These are phyloP conservation scores for Pythium oligandrum DNA, from an alignment of 352 stramenopile species.

Conservation along the genomic window DNA sequence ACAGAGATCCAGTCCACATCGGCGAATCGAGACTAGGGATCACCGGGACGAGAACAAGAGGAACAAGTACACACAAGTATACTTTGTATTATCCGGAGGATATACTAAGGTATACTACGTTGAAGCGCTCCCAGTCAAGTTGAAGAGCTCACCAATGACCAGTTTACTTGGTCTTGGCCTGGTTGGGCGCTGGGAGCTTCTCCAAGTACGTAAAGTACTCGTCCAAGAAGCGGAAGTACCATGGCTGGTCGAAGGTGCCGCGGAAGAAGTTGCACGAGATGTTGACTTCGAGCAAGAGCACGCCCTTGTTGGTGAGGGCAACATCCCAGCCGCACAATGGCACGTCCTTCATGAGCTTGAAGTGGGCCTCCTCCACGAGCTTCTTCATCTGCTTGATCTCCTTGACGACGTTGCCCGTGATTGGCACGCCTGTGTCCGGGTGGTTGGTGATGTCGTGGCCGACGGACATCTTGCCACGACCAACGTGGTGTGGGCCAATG, in stretches of 20 bases:
- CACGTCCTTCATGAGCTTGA: constrained; percentile 90
- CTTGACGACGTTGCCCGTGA: constrained; percentile 86
- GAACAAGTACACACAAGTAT: not conserved
- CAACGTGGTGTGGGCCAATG: constrained; percentile 74
- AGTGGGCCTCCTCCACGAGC: constrained; percentile 83
- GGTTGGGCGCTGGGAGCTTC: constrained; percentile 35
- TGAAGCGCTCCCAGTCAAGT: not conserved
- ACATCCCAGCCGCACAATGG: constrained; percentile 92
- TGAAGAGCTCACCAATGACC: too few relatives aligned
- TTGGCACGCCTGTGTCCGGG: constrained; percentile 83
- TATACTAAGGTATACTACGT: not conserved
- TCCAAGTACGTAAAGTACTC: constrained; percentile 80
- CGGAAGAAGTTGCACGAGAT: constrained; percentile 96
- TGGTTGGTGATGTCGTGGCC: constrained; percentile 87
- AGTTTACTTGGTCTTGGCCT: constrained; percentile 34
- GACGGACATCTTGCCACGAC: constrained; percentile 70
- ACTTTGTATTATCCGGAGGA: constrained; percentile 6
- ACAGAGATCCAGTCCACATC: constrained; percentile 9
- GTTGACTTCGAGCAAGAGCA: constrained; percentile 89
- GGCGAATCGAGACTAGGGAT: constrained; percentile 10
- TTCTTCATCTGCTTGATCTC: constrained; percentile 85
- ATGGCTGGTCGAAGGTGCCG: constrained; percentile 83
- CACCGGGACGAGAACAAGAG: not conserved
- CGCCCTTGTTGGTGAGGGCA: constrained; percentile 87
- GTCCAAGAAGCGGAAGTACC: constrained; percentile 86